Conservation (phyloP, 2,329 filamentous ascomycete species). For the Colletotrichum chrysophilum region DNA sequence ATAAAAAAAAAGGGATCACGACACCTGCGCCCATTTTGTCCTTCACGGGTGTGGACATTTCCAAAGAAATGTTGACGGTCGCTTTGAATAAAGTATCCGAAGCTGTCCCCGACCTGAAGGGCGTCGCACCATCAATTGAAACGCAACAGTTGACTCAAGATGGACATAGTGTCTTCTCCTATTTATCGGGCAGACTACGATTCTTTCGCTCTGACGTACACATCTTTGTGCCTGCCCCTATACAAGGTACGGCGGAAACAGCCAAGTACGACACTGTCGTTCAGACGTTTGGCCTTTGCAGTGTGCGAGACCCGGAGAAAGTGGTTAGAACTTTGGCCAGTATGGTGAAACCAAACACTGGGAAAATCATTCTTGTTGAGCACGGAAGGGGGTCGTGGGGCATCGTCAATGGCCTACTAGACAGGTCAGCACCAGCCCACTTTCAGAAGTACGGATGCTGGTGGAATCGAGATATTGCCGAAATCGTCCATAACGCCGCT, state of each 20-base stretch:
- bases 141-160: not conserved
- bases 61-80: conserved; percentile 63
- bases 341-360: conserved; percentile 56
- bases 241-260: not conserved
- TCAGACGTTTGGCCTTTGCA: conserved; percentile 68
- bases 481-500: conserved; percentile 56
- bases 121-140: conserved; percentile 24
- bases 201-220: conserved; percentile 55
- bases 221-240: conserved; percentile 44
- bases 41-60: conserved; percentile 68
- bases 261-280: conserved; percentile 32
- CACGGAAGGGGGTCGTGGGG: conserved; percentile 64
- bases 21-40: conserved; percentile 43
- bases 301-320: conserved; percentile 59
- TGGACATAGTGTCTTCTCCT: conserved; percentile 24
- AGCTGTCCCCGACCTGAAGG: conserved; percentile 42
- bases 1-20: not conserved
- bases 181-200: conserved; percentile 48
- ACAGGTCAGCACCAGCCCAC: conserved; percentile 59
- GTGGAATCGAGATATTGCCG: conserved; percentile 70
- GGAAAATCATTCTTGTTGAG: conserved; percentile 66
- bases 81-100: conserved; percentile 57
- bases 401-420: conserved; percentile 60
- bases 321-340: conserved; percentile 60
- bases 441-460: conserved; percentile 68